Conservation (phyloP, 2,329 filamentous ascomycete species). For the Alternaria alternata region DNA sequence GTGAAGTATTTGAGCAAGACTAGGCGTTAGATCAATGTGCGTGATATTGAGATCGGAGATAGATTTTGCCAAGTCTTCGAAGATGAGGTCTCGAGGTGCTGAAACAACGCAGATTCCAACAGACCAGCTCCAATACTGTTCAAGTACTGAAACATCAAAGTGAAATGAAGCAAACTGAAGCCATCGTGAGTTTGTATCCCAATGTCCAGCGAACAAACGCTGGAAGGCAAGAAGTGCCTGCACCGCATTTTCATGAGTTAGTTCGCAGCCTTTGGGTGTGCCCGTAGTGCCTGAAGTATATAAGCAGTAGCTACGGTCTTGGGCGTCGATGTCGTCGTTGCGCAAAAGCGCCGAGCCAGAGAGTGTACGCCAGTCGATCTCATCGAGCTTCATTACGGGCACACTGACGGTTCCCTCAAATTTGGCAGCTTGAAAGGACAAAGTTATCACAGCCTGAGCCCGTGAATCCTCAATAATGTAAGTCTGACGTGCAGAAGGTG, state of each 20-base stretch:
- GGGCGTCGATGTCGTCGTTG: constrained; percentile 46
- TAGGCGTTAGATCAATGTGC: constrained; percentile 91
- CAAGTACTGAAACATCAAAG: constrained; percentile 91
- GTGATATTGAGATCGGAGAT: constrained; percentile 80
- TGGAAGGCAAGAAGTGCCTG: constrained; percentile 91
- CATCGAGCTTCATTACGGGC: constrained; percentile 58
- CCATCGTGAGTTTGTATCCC: constrained; percentile 78
- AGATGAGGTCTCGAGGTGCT: constrained; percentile 82
- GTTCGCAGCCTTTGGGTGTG: constrained; percentile 84
- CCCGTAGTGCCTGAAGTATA: constrained; percentile 91
- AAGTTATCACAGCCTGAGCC: constrained; percentile 69
- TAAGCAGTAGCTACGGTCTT: constrained; percentile 78
- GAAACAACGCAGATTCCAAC: constrained; percentile 85
- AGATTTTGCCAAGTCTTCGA: constrained; percentile 79
- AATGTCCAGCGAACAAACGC: constrained; percentile 76
- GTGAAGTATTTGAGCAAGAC: constrained; percentile 78
- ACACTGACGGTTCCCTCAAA: constrained; percentile 47
- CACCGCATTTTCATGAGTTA: constrained; percentile 87
- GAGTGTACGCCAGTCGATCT: constrained; percentile 47
- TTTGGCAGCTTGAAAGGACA: constrained; percentile 54
- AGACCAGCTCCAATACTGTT: constrained; percentile 96
- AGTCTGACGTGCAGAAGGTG: constrained; percentile 74
- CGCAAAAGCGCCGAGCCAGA: constrained; percentile 43
- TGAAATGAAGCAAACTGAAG: constrained; percentile 94
- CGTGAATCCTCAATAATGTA: constrained; percentile 81